Conservation (phyloP, 148 eudicot genomes). For the Dysphania ambrosioides region DNA sequence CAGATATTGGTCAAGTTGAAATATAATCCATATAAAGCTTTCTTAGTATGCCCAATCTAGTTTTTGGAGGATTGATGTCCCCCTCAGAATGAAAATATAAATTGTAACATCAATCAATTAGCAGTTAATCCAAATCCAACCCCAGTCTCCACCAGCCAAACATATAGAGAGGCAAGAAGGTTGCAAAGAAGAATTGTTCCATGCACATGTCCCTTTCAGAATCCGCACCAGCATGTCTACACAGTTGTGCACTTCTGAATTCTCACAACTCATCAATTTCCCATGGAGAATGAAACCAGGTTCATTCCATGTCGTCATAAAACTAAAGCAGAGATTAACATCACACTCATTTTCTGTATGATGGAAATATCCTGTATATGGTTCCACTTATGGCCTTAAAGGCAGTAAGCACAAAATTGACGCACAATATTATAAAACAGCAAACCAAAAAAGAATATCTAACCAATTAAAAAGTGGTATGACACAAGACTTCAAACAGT, state of each 20-base stretch:
- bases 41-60: neutral
- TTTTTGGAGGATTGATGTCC: neutral
- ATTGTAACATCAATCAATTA: neutral
- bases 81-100: neutral
- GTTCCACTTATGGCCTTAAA: neutral
- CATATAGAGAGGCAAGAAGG: neutral
- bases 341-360: neutral
- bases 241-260: neutral
- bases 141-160: neutral
- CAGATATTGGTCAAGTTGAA: neutral
- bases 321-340: neutral
- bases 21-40: neutral
- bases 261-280: neutral
- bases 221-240: neutral
- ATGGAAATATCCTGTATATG: too few species aligned
- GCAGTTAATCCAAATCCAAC: neutral
- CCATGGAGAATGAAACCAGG: neutral
- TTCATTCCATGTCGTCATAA: neutral
- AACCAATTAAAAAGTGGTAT: neutral
- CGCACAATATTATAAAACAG: neutral
- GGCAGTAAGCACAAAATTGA: neutral
- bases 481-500: neutral
- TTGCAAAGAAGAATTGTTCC: neutral
- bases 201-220: neutral
- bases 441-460: neutral